Evolutionary conservation across 2,329 filamentous ascomycete genomes (phyloP).

Genomic region (Scedosporium apiospermum): DNA sequence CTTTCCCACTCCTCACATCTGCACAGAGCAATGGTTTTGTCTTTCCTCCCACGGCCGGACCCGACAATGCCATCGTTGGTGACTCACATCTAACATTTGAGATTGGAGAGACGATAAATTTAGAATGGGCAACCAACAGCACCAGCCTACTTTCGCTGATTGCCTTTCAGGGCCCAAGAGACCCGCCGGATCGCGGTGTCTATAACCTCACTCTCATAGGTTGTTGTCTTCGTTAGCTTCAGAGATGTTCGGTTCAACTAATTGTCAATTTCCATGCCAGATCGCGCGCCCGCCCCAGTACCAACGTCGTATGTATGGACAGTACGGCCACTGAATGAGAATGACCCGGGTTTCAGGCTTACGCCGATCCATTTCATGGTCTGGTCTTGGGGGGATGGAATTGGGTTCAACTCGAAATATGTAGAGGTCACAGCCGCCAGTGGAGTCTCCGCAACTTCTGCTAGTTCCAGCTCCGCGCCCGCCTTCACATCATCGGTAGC

Average conservation of each 20-base stretch:
- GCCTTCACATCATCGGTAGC: not conserved
- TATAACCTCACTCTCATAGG: not conserved
- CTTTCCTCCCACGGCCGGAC: not conserved
- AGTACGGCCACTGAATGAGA: not conserved
- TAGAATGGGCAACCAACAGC: not conserved
- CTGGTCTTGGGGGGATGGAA: not conserved
- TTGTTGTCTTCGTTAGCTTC: not conserved
- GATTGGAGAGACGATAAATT: not conserved
- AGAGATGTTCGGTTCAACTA: not conserved
- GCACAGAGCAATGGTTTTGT: not conserved
- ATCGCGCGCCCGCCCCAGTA: not conserved
- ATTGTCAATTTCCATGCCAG: not conserved
- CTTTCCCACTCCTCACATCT: not conserved
- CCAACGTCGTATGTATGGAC: not conserved
- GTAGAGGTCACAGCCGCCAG: not conserved
- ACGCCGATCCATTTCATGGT: not conserved
- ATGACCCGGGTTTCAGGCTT: not conserved
- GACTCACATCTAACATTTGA: not conserved
- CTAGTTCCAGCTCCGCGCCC: not conserved
- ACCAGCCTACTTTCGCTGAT: not conserved
- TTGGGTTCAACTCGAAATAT: not conserved
- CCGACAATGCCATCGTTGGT: not conserved
- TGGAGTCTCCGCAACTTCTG: not conserved
- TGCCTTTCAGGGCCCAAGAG: not conserved
- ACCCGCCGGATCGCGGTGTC: not conserved